These are phyloP conservation scores for Tolypocladium ovalisporum DNA, from an alignment of 2,329 filamentous ascomycete species.

Conservation along the genomic window DNA sequence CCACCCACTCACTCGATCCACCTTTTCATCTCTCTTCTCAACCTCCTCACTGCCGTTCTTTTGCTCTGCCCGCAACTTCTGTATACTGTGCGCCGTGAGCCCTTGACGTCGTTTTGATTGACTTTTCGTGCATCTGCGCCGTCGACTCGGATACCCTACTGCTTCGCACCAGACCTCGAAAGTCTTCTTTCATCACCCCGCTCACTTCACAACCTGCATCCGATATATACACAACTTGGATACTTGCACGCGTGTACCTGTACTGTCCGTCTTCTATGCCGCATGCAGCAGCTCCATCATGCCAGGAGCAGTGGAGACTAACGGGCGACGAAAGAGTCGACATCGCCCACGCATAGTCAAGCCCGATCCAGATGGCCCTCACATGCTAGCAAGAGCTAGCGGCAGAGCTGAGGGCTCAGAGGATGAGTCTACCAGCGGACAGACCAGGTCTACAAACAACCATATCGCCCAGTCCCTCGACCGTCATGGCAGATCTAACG, in stretches of 20 bases:
- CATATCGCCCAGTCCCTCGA: constrained; percentile 12
- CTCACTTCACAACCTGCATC: not conserved
- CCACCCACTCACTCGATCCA: not conserved
- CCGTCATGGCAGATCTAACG: constrained; percentile 23
- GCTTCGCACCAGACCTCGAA: not conserved
- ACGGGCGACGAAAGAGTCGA: not conserved
- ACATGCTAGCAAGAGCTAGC: not conserved
- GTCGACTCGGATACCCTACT: not conserved
- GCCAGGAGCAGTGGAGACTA: not conserved
- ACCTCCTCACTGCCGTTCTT: not conserved
- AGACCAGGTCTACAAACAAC: constrained; percentile 6
- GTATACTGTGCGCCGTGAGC: not conserved
- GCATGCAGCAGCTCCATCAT: not conserved
- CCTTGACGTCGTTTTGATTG: not conserved
- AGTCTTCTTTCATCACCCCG: not conserved
- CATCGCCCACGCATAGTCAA: constrained; percentile 10
- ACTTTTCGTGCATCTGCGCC: not conserved
- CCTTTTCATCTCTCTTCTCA: not conserved
- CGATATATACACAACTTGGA: not conserved
- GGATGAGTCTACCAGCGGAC: constrained; percentile 8
- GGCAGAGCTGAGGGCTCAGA: not conserved
- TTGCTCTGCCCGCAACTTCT: not conserved
- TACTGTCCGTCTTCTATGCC: not conserved
- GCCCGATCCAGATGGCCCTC: constrained; percentile 12
- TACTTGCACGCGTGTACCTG: not conserved